Evolutionary conservation across 2,329 filamentous ascomycete genomes (phyloP).

Genomic region (Trematosphaeria pertusa): DNA sequence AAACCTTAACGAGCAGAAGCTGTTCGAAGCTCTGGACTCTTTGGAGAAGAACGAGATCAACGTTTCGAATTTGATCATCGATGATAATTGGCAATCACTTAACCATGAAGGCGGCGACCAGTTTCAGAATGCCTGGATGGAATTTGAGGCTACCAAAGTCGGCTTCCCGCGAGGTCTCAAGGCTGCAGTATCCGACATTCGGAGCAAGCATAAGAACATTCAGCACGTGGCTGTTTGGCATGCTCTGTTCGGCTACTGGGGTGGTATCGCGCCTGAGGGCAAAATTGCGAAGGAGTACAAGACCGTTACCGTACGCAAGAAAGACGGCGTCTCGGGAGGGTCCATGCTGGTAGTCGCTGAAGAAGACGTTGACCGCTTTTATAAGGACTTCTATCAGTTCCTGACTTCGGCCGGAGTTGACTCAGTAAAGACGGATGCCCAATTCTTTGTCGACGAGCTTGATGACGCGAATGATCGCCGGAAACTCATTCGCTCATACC

Average conservation of each 20-base stretch:
- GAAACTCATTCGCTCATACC: conserved; percentile 75
- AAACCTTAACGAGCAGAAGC: conserved; percentile 78
- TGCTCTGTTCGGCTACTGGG: conserved; percentile 72
- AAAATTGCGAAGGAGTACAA: conserved; percentile 80
- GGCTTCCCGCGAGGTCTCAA: conserved; percentile 84
- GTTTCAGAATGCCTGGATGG: conserved; percentile 64
- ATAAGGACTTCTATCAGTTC: conserved; percentile 90
- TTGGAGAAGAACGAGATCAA: conserved; percentile 76
- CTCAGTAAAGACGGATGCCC: conserved; percentile 90
- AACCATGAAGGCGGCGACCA: conserved; percentile 56
- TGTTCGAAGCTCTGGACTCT: conserved; percentile 75
- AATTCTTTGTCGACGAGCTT: conserved; percentile 86
- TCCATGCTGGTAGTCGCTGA: conserved; percentile 76
- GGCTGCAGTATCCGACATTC: conserved; percentile 72
- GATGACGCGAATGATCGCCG: conserved; percentile 72
- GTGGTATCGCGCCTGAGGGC: conserved; percentile 78
- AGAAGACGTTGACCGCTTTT: conserved; percentile 77
- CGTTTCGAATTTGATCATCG: conserved; percentile 87
- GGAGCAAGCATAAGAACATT: conserved; percentile 72
- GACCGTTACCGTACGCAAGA: conserved; percentile 66
- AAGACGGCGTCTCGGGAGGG: conserved; percentile 64
- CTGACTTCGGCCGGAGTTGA: conserved; percentile 77
- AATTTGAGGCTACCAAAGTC: conserved; percentile 83
- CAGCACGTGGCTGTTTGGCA: conserved; percentile 94
- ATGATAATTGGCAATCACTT: conserved; percentile 80